phyloP scores from a whole-genome alignment of 2,329 filamentous ascomycete species.

The Aspergillus sp. region DNA sequence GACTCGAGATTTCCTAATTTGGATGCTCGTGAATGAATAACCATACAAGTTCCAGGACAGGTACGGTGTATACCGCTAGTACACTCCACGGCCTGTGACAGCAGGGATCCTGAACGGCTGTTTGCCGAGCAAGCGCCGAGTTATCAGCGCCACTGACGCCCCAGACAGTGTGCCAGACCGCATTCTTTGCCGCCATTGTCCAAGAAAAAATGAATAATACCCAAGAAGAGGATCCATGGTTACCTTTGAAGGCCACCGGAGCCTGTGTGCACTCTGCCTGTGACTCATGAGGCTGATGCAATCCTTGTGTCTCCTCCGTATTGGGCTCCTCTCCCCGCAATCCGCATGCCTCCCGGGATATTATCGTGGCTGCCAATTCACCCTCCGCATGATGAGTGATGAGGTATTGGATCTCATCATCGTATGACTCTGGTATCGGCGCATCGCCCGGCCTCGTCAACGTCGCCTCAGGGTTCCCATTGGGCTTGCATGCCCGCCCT shows the following conservation, averaged over 20 bases:
- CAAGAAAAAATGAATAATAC: not conserved
- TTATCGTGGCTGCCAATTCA: conserved; percentile 20
- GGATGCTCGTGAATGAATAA: not conserved
- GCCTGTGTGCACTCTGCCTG: not conserved
- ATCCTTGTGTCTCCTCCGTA: conserved; percentile 3
- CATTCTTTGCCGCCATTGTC: not conserved
- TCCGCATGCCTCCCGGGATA: conserved; percentile 20
- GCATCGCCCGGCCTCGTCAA: conserved; percentile 1
- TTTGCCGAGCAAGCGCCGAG: conserved; percentile 2
- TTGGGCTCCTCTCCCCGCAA: conserved; percentile 14
- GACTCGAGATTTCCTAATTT: not conserved
- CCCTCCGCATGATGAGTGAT: conserved; percentile 16
- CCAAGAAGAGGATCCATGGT: not conserved
- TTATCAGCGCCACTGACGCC: not conserved
- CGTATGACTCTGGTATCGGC: conserved; percentile 19
- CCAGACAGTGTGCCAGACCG: not conserved
- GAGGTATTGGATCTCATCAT: conserved; percentile 24
- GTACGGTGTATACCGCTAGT: not conserved
- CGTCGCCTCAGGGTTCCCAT: conserved; percentile 17
- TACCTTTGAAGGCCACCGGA: not conserved
- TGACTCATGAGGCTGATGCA: conserved; percentile 22
- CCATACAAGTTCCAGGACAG: not conserved
- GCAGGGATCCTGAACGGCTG: not conserved
- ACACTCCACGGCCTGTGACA: not conserved
- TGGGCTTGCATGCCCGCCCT: conserved; percentile 11